Evolutionary conservation across 768 basidiomycete species (phyloP).

Genomic region (Boletus subcaerulescens): DNA sequence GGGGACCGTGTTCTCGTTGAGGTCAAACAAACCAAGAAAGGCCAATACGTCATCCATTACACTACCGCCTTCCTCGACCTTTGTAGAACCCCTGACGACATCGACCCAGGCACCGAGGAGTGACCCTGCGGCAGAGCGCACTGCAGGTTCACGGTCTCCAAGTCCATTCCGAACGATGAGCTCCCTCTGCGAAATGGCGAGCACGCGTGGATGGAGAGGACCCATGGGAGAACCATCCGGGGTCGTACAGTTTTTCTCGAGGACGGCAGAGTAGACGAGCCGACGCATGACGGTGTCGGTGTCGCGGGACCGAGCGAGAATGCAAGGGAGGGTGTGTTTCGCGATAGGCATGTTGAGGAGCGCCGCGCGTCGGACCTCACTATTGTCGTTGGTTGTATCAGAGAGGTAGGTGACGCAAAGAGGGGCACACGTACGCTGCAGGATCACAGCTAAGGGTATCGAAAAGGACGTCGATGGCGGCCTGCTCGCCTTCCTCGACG

Average conservation of each 20-base stretch:
- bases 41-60: constrained; percentile 39
- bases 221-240: constrained; percentile 41
- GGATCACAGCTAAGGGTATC: constrained; percentile 70
- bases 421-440: constrained; percentile 55
- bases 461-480: constrained; percentile 58
- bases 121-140: constrained; percentile 67
- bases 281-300: constrained; percentile 72
- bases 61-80: constrained; percentile 38
- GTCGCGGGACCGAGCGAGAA: constrained; percentile 79
- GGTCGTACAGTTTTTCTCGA: constrained; percentile 42
- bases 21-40: constrained; percentile 58
- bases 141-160: constrained; percentile 76
- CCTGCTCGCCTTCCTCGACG: constrained; percentile 42
- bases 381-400: constrained; percentile 27
- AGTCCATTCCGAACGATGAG: constrained; percentile 78
- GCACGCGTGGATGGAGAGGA: constrained; percentile 57
- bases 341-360: constrained; percentile 68
- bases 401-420: neutral
- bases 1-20: constrained; percentile 56
- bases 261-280: constrained; percentile 61
- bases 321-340: constrained; percentile 51
- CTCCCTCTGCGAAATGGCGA: constrained; percentile 74
- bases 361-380: constrained; percentile 83
- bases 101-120: constrained; percentile 80
- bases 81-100: constrained; percentile 36